Conservation (phyloP, 208 protist species). For the Acanthamoeba sp. region DNA sequence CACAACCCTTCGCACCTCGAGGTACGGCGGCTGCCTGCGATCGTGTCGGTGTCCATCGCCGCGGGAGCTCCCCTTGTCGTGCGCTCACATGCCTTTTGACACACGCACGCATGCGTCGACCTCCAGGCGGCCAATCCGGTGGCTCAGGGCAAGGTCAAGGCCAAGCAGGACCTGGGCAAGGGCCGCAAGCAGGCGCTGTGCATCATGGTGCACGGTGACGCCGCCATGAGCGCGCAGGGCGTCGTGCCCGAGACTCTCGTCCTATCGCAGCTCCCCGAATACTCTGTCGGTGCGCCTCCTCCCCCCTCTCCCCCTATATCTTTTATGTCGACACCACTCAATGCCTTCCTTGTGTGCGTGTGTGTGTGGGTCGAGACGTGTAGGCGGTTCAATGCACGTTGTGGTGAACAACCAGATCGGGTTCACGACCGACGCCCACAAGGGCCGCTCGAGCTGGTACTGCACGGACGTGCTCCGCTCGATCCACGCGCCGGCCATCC, state of each 20-base stretch:
- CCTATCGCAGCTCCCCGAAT: constrained; percentile 79
- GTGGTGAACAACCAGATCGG: constrained; percentile 88
- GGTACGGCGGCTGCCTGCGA: no score
- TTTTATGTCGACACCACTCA: background rate
- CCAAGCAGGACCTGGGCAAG: constrained; percentile 78
- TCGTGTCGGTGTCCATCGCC: no score
- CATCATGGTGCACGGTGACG: constrained; percentile 84
- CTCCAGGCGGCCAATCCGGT: constrained; percentile 81
- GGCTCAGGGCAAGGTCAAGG: constrained; percentile 81
- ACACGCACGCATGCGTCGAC: no score
- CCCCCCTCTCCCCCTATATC: background rate
- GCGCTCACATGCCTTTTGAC: no score
- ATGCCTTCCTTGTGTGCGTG: background rate
- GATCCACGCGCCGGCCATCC: constrained; percentile 85
- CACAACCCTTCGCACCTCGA: constrained; percentile 87
- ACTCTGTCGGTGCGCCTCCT: constrained; percentile 63
- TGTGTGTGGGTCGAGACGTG: background rate
- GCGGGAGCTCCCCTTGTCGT: background rate
- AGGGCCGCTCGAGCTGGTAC: constrained; percentile 81
- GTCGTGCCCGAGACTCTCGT: constrained; percentile 85
- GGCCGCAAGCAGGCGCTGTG: constrained; percentile 46
- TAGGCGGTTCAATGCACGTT: constrained; percentile 80
- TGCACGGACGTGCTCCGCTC: constrained; percentile 81
- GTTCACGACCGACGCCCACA: constrained; percentile 81
- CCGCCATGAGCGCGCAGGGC: constrained; percentile 83